Evolutionary conservation across 2,329 filamentous ascomycete species (phyloP), one percentile per base, ranked within the genome.

Genomic region (Byssothecium circinans): DNA sequence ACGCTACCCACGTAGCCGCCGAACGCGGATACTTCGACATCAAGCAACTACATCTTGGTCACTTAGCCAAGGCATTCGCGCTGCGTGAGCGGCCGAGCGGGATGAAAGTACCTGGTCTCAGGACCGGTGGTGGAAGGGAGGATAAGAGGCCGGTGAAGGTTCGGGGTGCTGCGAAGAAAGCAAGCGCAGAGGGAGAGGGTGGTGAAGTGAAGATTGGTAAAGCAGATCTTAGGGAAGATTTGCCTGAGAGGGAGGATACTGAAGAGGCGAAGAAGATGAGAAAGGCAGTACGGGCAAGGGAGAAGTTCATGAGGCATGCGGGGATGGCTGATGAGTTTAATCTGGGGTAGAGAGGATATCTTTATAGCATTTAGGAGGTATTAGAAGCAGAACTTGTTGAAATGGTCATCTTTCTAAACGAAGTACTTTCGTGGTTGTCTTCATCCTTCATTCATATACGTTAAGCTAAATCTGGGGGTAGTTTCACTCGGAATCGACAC

Each of bases 11-110:
- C 71, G 83, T 92, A 22, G 86, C 88, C 23, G 85, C 86, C 35
- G 94, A 99, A 74, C 81, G 94, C 43, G 77, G 78, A 43, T 91
- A 88, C 67, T 99, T 99, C 69, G 89, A 97, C 69, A 95, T 96
- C 71, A 91, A 89, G 50, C 83, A 89, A 62, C 75, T 99, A 38
- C 94, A 99, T 69, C 75, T 97, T 7, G 94, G 94, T 2, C 94
- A 99, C 76, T 77, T 94, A 56, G 92, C 92, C 7, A 99, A 99
- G 77, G 89, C 88, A 20, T 99, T 95, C 67, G 94, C 86, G 1
- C 75, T 99, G 57, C 81, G 95, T 54, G 94, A 99, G 69, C 85
- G 89, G 25, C 94, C 94, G 0, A 87, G 88, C 4, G 87, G 88
- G 41, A 95, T 99, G 52, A 74, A 74, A 29, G 75, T 78, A 35